Base-by-base conservation (phyloP, 208 protist genomes). In the Crithidia thermophila region DNA sequence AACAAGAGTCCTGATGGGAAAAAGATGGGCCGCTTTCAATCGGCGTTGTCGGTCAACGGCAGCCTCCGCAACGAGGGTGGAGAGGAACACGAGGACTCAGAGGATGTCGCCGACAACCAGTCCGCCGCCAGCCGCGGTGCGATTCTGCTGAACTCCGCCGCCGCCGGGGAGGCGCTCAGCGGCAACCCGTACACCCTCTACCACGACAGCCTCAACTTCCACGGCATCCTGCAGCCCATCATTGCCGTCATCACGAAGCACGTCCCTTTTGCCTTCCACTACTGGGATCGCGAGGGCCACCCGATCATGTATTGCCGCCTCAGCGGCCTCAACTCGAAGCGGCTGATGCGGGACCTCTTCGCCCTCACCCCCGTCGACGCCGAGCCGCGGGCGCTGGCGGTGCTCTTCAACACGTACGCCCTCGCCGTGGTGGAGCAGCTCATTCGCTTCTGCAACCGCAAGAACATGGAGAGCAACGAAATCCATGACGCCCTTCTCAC, bases 221-320 rank as follows among this genome's bases (percentile, higher is more conserved):
- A 90, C 55, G 63, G 53, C 13, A 52, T 88, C n/a, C 65, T 93
- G 21, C 5, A 66, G 45, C 83, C 87, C n/a, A 93, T 93, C 25
- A 36, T 84, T 23, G 52, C 45, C 4, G 52, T 68, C 25, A 59
- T 93, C 10, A 59, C 67, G 16, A 56, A 74, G 45, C 65, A 84
- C 47, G 61, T 82, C 14, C 72, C 77, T 8, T 77, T 79, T 18
- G 75, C 67, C 27, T 79, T 93, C 37, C 87, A 93, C 55, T 87
- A 91, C 72, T 89, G 79, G 71, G 87, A 93, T 66, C 77, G 82
- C 10, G 56, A 78, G 21, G 87, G 84, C 5, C 81, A 67, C 49
- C 87, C 87, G 3, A 77, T 91, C n/a, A 61, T 89, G 73, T 93
- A 91, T 57, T 63, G 74, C 30, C 64, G 59, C 0, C 47, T 93